Evolutionary conservation across 1,139 yeast genomes (phyloP), one percentile per base, ranked within the genome.

Genomic region (Candida sp.): DNA sequence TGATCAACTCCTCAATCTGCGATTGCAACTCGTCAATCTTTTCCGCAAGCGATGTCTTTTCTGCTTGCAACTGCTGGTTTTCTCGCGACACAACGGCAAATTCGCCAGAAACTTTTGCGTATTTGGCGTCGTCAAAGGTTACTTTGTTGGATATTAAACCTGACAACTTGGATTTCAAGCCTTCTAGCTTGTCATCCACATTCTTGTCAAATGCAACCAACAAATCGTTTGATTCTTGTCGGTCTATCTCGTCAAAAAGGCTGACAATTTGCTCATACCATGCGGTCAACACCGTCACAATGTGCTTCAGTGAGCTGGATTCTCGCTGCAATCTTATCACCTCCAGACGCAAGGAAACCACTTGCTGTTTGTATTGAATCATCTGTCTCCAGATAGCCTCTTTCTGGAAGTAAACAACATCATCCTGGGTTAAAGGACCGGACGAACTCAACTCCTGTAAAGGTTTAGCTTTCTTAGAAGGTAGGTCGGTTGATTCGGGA

Each of bases 321-420:
- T 69, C 31, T 60, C 55, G 54, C 78, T 67, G 28, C 61, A 80
- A 61, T 46, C 61, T 57, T 31, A 63, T 54, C 42, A 79, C 62
- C 53, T 80, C 78, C 32, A 67, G 66, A 48, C 75, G 67, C 5
- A 86, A 63, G 32, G 75, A 61, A 32, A 69, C 72, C 38, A 81
- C 75, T 63, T 87, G 81, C 78, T 73, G 61, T 83, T 54, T 83
- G 63, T 88, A 90, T 25, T 75, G 72, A 50, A 80, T 80, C 83
- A 94, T 78, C 60, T 89, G 88, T 54, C 99, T 78, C 78, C 87
- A 90, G 31, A 94, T 84, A 38, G 98, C 98, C 65, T 94, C 98
- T 62, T 93, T 93, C 61, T 92, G 94, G 68, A 90, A 94, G 61
- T 83, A 84, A 23, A 85, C 84, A 17, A 90, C 90, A 59, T 92